A percentile compares a stretch with the other conserved stretches of the same genome.
These are phyloP conservation scores for Sporisorium graminicola DNA, from an alignment of 1,284 basidiomycete genomes.

Conservation along the genomic window DNA sequence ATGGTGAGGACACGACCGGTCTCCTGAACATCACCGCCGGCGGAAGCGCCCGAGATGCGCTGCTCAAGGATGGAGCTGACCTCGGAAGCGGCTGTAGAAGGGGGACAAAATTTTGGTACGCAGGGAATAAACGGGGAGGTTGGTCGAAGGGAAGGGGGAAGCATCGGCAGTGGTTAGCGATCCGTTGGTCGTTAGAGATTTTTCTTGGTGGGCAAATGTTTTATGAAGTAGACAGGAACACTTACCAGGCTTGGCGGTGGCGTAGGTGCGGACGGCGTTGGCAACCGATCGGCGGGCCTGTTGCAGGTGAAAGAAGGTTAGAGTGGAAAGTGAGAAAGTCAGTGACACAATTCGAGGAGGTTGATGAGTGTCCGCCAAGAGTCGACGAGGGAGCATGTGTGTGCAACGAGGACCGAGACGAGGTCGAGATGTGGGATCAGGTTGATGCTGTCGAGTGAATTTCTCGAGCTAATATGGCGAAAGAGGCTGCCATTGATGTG, in stretches of 20 bases:
- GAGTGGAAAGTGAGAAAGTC: conserved; percentile 1
- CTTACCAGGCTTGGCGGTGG: conserved; percentile 86
- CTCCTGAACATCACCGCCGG: conserved; percentile 96
- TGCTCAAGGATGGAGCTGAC: conserved; percentile 99
- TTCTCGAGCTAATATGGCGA: background rate
- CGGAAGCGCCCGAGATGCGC: conserved; percentile 91
- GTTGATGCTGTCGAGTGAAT: background rate
- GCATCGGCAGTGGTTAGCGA: background rate
- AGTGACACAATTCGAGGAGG: conserved; percentile 1
- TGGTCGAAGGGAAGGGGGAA: background rate
- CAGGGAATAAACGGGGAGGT: background rate
- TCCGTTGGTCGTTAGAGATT: background rate
- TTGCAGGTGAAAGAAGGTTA: background rate
- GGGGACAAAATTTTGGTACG: conserved; percentile 1
- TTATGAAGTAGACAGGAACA: conserved; percentile 77
- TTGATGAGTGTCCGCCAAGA: background rate
- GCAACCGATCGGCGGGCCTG: conserved; percentile 75
- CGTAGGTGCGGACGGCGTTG: conserved; percentile 77
- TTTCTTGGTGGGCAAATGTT: background rate
- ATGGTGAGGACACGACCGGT: conserved; percentile 98
- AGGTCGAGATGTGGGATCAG: background rate
- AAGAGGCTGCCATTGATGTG: background rate
- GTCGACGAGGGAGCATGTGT: background rate
- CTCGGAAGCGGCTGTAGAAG: conserved; percentile 88
- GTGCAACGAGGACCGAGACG: conserved; percentile 2